Base-by-base conservation (phyloP, 2,329 filamentous ascomycete species). In the Aspergillus pseudoviridinutans region DNA sequence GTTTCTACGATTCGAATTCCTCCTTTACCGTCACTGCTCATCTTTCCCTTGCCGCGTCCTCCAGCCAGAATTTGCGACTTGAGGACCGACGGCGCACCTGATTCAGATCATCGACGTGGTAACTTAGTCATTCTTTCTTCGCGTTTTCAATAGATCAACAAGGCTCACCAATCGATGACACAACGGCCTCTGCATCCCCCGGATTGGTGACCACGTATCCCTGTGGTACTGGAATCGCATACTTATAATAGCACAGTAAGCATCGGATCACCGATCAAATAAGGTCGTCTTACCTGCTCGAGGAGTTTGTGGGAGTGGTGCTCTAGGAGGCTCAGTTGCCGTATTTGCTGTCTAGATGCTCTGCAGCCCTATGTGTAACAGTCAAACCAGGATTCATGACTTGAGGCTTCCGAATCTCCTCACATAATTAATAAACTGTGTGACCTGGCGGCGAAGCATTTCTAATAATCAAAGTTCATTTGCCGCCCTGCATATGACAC, bases 41-140 rank as follows among this genome's bases (percentile, higher is more conserved):
- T 68, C 9, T 58, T 65, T 6, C 70, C 70, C 53, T 72, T 72
- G 1, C 69, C 68, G 9, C 70, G 66, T 1, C 70, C 70, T 1
- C 70, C 70, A 0, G 69, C 68, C 0, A 71, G 66, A n/a, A 72
- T 61, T 53, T 72, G 70, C 2, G 70, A 63, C 54, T 72, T 72
- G 1, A 72, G 55, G 0, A 72, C 52, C 1, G 68, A 68, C 1
- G 68, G 68, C 10, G 60, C 68, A 53, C 60, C 69, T 70, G 17
- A 12, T 55, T n/a, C 10, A 52, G 20, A 2, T 52, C 51, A 49
- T 38, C 14, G 49, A 25, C 24, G 24, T 4, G 24, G 24, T 25
- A 25, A 25, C 24, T 25, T 25, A 25, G 24, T 25, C 24, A 25
- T n/a, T 27, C 17, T 14, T n/a, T n/a, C 9, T 29, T 12, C 4